Conservation (phyloP, 345 rosid genomes). For the Balakata baccata region DNA sequence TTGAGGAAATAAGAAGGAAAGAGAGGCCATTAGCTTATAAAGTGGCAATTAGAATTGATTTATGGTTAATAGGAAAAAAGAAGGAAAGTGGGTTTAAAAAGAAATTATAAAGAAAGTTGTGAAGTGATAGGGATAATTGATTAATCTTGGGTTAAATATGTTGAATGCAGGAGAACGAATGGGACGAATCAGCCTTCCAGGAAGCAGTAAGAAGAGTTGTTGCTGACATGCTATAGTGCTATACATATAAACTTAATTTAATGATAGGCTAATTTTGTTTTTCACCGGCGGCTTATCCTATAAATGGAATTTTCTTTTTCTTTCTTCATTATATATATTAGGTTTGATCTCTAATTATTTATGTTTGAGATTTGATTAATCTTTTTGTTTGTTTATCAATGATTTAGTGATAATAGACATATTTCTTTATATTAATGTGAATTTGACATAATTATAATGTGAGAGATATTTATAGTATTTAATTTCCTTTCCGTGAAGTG, state of each 20-base stretch:
- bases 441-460: neutral
- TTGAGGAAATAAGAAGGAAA: neutral
- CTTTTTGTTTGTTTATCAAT: too few species aligned
- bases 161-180: conserved; percentile 50
- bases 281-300: neutral
- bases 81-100: conserved; percentile 2
- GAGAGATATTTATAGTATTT: neutral
- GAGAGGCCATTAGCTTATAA: neutral
- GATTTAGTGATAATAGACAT: neutral
- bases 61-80: conserved; percentile 3
- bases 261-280: neutral
- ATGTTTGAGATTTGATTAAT: too few species aligned
- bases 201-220: conserved; percentile 75
- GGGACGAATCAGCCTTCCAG: conserved; percentile 79
- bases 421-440: neutral
- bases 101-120: neutral
- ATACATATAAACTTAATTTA: neutral
- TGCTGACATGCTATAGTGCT: conserved; percentile 60
- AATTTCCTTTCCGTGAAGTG: too few species aligned
- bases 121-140: neutral
- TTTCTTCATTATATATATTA: too few species aligned
- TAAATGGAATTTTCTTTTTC: too few species aligned
- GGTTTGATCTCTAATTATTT: too few species aligned
- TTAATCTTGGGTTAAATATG: neutral
- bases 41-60: neutral